Conservation (phyloP, 345 rosid species). For the Moricandia moricandioides region DNA sequence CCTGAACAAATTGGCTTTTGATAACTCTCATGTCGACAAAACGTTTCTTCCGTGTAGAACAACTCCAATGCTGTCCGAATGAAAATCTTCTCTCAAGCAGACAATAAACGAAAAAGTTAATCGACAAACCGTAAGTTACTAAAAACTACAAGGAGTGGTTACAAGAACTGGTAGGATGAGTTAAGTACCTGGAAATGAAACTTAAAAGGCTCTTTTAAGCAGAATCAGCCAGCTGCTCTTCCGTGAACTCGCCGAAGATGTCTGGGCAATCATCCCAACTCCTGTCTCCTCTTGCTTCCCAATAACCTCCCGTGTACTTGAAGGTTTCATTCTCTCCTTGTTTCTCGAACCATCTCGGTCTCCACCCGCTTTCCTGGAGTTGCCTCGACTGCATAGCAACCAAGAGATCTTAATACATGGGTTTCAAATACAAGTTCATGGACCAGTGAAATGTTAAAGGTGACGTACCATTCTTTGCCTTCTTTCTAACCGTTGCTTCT, state of each 20-base stretch:
- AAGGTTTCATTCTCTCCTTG: conserved; percentile 68
- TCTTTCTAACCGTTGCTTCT: conserved; percentile 91
- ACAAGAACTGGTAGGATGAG: neutral
- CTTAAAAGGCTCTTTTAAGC: conserved; percentile 18
- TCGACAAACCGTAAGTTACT: neutral
- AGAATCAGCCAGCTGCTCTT: conserved; percentile 42
- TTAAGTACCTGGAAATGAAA: conserved; percentile 18
- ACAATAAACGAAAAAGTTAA: neutral
- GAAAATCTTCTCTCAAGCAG: neutral
- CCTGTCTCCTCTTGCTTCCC: conserved; percentile 74
- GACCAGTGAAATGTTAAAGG: neutral
- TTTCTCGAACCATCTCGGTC: conserved; percentile 78
- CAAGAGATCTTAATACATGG: neutral
- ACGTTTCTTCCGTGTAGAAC: conserved; percentile 6
- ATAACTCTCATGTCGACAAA: neutral
- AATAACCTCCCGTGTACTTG: conserved; percentile 71
- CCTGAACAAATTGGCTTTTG: neutral
- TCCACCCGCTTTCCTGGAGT: conserved; percentile 92
- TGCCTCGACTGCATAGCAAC: conserved; percentile 61
- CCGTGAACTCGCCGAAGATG: conserved; percentile 76
- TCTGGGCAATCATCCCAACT: conserved; percentile 83
- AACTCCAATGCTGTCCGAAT: conserved; percentile 2
- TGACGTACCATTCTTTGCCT: conserved; percentile 88
- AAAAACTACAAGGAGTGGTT: neutral
- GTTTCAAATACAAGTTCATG: neutral